Percentiles rank a stretch among this genome's conserved stretches.
These are phyloP conservation scores for Pneumocystis murina DNA, from an alignment of 1,139 yeast species.

Conservation along the genomic window DNA sequence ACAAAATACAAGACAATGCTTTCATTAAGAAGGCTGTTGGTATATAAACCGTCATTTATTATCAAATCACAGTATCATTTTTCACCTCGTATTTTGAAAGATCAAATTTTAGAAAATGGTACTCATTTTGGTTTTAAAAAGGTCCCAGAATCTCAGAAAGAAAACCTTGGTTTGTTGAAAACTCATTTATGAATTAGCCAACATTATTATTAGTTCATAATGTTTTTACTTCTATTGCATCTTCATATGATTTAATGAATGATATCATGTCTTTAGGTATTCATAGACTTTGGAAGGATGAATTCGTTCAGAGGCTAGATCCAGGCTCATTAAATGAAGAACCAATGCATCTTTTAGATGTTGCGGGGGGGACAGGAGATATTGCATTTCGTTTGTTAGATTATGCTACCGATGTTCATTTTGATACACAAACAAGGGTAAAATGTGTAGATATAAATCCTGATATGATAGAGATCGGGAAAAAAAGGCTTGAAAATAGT, in stretches of 20 bases:
- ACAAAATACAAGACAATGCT: background rate
- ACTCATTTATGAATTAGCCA: too few species aligned
- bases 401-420: conserved; percentile 67
- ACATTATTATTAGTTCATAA: conserved; percentile 41
- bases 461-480: conserved; percentile 91
- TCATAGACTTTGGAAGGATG: conserved; percentile 89
- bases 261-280: conserved; percentile 95
- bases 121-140: conserved; percentile 92
- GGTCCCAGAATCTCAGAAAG: conserved; percentile 68
- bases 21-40: background rate
- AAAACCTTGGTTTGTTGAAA: conserved; percentile 32
- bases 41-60: background rate
- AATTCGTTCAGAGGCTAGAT: conserved; percentile 71
- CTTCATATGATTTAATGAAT: conserved; percentile 89
- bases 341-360: conserved; percentile 77
- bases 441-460: conserved; percentile 89
- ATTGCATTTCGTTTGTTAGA: conserved; percentile 90
- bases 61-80: background rate
- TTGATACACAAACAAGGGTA: conserved; percentile 66
- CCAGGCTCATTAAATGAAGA: conserved; percentile 47
- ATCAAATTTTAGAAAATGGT: background rate
- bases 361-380: conserved; percentile 98
- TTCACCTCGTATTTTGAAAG: background rate
- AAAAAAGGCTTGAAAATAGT: conserved; percentile 40
- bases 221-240: conserved; percentile 88